phyloP scores from a whole-genome alignment of 176 grass and related monocot species.

The Melocanna baccifera region DNA sequence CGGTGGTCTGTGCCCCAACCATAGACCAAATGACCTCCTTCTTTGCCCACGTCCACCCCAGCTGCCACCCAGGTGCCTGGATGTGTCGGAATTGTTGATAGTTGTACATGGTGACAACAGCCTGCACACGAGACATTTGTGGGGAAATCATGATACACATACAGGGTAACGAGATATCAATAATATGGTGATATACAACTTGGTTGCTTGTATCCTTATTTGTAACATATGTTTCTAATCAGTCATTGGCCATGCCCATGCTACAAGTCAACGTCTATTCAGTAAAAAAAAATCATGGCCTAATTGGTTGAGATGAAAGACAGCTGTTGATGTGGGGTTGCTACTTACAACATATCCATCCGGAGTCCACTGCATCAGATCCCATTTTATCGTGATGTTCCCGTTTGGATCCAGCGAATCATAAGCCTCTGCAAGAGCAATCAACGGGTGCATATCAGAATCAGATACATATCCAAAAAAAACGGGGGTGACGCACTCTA shows the following conservation, averaged over 20 bases:
- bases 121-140: conserved; percentile 46
- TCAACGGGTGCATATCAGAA: conserved; percentile 10
- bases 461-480: conserved; percentile 19
- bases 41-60: conserved; percentile 89
- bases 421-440: conserved; percentile 63
- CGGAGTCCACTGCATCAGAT: conserved; percentile 83
- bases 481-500: background rate
- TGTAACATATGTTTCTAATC: conserved; percentile 6
- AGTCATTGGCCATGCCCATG: background rate
- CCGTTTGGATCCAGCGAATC: conserved; percentile 82
- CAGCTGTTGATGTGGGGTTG: conserved; percentile 1
- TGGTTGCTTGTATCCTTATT: background rate
- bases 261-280: background rate
- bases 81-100: conserved; percentile 87
- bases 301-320: conserved; percentile 9
- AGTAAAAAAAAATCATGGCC: background rate
- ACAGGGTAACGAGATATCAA: background rate
- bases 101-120: conserved; percentile 75
- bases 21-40: conserved; percentile 95
- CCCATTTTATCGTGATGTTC: conserved; percentile 95
- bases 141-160: background rate
- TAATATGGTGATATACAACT: background rate
- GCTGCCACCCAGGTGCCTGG: conserved; percentile 64
- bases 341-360: conserved; percentile 96
- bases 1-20: conserved; percentile 67